Base-by-base conservation (phyloP, 2,329 filamentous ascomycete species). In the Verruconis gallopava region DNA sequence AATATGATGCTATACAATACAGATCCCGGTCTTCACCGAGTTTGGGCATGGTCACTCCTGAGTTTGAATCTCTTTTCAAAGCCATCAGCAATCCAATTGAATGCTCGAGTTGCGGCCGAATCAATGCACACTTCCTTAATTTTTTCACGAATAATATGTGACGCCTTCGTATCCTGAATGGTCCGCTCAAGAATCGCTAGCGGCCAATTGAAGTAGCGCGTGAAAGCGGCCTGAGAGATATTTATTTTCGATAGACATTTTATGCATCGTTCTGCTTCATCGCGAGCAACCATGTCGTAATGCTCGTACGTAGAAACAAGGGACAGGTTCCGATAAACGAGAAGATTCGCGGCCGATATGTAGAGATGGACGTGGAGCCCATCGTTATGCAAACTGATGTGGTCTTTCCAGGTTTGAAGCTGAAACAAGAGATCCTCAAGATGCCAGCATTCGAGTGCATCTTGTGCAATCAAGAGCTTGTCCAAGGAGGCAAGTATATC, bases 141-240 rank as follows among this genome's bases (percentile, higher is more conserved):
- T 15, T 38, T 25, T 25, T 38, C 17, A 14, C 30, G 21, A 15
- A 38, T 25, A 38, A 38, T 14, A n/a, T 38, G 4, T 17, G 37
- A 38, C 21, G 37, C 37, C 19, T 17, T 14, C 12, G 20, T 38
- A 25, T 38, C 37, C 15, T 17, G 37, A 5, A 38, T n/a, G 3
- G 30, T 25, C 30, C 21, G 17, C 11, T 38, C 37, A 25, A 38
- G 22, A 25, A 38, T 38, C 5, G 37, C 37, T 12, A 38, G n/a
- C 19, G 37, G 37, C 37, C 37, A 38, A 25, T 38, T 18, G 37
- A 38, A 38, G 37, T 38, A 38, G 13, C 37, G 37, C 17, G 37
- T 38, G 20, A 38, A 38, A 1, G 37, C 30, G 9, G 21, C 17
- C 3, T 25, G 17, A 4, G 37, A 25, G 21, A 38, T 17, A 4